These are phyloP conservation scores for Aspergillus caelatus DNA, from an alignment of 2,329 filamentous ascomycete species.

Conservation along the genomic window DNA sequence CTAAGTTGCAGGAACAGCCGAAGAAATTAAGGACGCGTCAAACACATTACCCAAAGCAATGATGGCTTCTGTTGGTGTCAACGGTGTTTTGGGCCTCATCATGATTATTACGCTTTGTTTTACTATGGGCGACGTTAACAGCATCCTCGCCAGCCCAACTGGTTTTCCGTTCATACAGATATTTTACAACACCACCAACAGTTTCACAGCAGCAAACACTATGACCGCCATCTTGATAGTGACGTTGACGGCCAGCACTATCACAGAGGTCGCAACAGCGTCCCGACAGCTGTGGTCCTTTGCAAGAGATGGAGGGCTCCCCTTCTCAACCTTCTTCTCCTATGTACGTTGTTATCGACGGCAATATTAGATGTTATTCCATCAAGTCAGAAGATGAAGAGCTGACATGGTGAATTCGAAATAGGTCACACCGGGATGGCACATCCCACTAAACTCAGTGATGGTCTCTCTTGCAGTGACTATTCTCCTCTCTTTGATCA, in stretches of 20 bases:
- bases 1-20: conserved; percentile 30
- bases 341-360: conserved; percentile 32
- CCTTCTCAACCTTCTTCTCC: conserved; percentile 42
- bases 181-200: conserved; percentile 56
- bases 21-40: conserved; percentile 51
- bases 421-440: conserved; percentile 41
- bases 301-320: conserved; percentile 45
- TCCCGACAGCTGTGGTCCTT: conserved; percentile 63
- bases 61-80: conserved; percentile 53
- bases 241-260: conserved; percentile 52
- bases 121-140: conserved; percentile 54
- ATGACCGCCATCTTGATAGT: conserved; percentile 56
- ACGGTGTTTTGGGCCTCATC: conserved; percentile 57
- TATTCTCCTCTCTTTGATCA: conserved; percentile 53
- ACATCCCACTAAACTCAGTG: conserved; percentile 53
- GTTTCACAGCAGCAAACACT: conserved; percentile 51
- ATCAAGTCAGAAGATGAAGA: too few species aligned
- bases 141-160: conserved; percentile 48
- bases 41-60: conserved; percentile 56
- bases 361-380: not conserved
- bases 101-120: conserved; percentile 61
- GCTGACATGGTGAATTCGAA: conserved; percentile 7
- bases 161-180: conserved; percentile 63
- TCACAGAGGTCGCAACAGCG: conserved; percentile 60
- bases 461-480: conserved; percentile 49